Evolutionary conservation across 164 flowering plant genomes (phyloP).

Genomic region (grape (Vitis vinifera)): DNA sequence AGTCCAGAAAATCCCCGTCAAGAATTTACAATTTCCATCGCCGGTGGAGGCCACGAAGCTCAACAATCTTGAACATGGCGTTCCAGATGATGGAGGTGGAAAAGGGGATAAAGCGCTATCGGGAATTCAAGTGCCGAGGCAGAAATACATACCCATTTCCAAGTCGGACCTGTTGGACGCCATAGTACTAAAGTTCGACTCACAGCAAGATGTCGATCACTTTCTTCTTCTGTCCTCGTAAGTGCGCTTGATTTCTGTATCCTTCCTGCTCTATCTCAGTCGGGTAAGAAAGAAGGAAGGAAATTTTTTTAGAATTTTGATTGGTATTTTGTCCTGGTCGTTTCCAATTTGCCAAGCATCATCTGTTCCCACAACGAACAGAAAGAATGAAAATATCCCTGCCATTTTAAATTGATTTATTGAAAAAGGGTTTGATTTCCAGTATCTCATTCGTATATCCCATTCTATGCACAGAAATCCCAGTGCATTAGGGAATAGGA

Average conservation of each 20-base stretch:
- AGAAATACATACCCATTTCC: constrained; percentile 60
- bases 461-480: too few relatives aligned
- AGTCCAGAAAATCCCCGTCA: constrained; percentile 4
- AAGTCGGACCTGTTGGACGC: constrained; percentile 64
- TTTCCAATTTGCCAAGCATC: too few relatives aligned
- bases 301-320: too few relatives aligned
- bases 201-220: constrained; percentile 35
- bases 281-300: too few relatives aligned
- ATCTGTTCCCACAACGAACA: too few relatives aligned
- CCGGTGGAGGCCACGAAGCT: neutral
- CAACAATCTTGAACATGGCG: neutral
- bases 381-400: too few relatives aligned
- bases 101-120: constrained; percentile 29
- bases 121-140: constrained; percentile 72
- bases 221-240: constrained; percentile 65
- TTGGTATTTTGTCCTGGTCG: too few relatives aligned
- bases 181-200: constrained; percentile 43
- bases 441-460: too few relatives aligned
- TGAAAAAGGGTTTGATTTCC: too few relatives aligned
- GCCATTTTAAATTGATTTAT: too few relatives aligned
- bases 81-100: constrained; percentile 7
- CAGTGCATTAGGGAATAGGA: too few relatives aligned
- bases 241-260: constrained; percentile 9
- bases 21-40: neutral
- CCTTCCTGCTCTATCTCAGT: neutral